Percentiles rank a stretch among this genome's conserved stretches.
Evolutionary conservation across 208 protist genomes (phyloP).

Genomic region (Wallacemonas sp.): DNA sequence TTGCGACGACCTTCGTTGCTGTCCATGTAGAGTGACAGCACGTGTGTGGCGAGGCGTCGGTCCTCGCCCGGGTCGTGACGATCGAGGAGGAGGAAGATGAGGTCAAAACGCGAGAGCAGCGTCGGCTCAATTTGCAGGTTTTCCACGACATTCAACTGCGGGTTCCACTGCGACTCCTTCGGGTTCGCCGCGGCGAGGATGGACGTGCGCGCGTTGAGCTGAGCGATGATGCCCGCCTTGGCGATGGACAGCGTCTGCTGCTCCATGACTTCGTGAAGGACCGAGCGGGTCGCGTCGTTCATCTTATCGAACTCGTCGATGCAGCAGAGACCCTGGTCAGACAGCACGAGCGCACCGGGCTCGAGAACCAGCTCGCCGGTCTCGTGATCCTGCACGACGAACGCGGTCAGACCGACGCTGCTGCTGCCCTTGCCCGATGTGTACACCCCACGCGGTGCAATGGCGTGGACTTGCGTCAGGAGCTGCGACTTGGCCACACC

Average conservation of each 20-base stretch:
- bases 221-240: conserved; percentile 99
- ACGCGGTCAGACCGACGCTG: conserved; percentile 99
- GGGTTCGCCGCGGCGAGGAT: conserved; percentile 99
- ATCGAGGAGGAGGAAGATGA: conserved; percentile 98
- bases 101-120: conserved; percentile 98
- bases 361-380: conserved; percentile 98
- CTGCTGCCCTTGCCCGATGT: conserved; percentile 98
- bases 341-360: conserved; percentile 97
- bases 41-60: conserved; percentile 94
- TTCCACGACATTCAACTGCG: conserved; percentile 95
- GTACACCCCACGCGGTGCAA: conserved; percentile 98
- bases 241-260: conserved; percentile 99
- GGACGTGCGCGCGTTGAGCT: conserved; percentile 98
- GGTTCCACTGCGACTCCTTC: conserved; percentile 97
- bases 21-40: conserved; percentile 96
- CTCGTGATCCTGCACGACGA: conserved; percentile 96
- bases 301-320: conserved; percentile 99
- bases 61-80: conserved; percentile 93
- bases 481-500: conserved; percentile 99
- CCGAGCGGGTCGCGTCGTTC: conserved; percentile 96
- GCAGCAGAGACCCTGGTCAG: conserved; percentile 99
- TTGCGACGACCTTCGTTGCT: conserved; percentile 19
- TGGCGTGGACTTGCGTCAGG: conserved; percentile 98
- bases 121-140: conserved; percentile 99
- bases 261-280: conserved; percentile 99